Conservation (phyloP, 1,284 basidiomycete genomes). For the Moniliophthora roreri region DNA sequence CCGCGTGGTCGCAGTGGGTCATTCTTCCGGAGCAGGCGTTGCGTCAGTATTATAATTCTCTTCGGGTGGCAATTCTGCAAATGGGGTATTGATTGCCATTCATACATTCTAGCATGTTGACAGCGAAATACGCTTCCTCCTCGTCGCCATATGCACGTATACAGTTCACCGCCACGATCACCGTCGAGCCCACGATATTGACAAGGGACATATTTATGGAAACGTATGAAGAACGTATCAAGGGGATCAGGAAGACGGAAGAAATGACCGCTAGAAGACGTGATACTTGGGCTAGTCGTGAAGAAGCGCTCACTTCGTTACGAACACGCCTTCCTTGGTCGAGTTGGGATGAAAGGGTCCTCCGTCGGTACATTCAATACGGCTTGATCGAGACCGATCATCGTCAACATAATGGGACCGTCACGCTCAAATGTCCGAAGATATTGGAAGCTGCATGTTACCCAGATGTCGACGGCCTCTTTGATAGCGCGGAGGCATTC, state of each 20-base stretch:
- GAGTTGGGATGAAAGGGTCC: slow-evolving; percentile 11
- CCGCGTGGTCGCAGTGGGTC: slow-evolving; percentile 39
- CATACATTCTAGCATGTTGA: slow-evolving; percentile 1
- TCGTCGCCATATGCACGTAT: not conserved
- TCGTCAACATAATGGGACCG: not conserved
- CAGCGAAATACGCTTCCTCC: not conserved
- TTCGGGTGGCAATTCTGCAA: not conserved
- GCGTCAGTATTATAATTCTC: slow-evolving; percentile 30
- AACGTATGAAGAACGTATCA: slow-evolving; percentile 1
- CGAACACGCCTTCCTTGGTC: slow-evolving; percentile 10
- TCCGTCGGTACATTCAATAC: not conserved
- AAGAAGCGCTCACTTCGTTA: slow-evolving; percentile 3
- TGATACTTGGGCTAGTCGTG: slow-evolving; percentile 2
- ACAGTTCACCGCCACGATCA: not conserved
- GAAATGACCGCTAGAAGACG: not conserved
- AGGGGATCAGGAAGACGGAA: not conserved
- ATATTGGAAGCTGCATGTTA: not conserved
- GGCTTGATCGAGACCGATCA: not conserved
- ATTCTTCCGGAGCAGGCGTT: slow-evolving; percentile 44
- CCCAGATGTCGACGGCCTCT: not conserved
- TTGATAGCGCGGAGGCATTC: not conserved
- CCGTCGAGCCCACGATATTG: not conserved
- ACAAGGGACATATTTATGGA: not conserved
- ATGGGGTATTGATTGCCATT: no score
- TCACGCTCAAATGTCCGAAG: slow-evolving; percentile 1